Base-by-base conservation (phyloP, 345 rosid species). In the Brassica nigra region DNA sequence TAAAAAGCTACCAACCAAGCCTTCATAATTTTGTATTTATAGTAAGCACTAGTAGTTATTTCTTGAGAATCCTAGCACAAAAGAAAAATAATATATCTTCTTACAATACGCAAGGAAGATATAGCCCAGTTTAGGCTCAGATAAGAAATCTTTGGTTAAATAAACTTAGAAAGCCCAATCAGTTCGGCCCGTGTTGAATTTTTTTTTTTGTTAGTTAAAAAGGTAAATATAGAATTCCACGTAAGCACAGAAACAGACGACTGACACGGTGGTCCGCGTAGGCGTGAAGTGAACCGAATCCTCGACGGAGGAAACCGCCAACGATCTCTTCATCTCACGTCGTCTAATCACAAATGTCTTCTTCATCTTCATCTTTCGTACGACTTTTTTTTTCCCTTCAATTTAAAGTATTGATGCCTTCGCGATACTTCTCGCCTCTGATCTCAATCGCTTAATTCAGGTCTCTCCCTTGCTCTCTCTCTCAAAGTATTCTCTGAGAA, bases 221-320 rank as follows among this genome's bases (percentile, higher is more conserved):
- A 54, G 31, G 31, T 44, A 66, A 16, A 67, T 3, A 34, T 8
- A 62, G 71, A 75, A 69, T 76, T 84, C 87, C 88, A 88, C 83
- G 84, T 79, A 66, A 62, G 49, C 78, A 70, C 75, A 67, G 77
- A 70, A 74, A 76, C 86, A 85, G 76, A 47, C 80, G 63, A 83
- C 80, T 84, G 78, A 75, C 83, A 84, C 80, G 76, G 88, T 79
- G 87, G 84, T 77, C 78, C 74, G 82, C 69, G 81, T 66, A 82
- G 74, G 75, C 81, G 82, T 72, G 62, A 59, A 28, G 64, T 66
- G 78, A 80, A 37, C 72, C 83, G 83, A 70, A 68, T 80, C 76
- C 14, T 55, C 73, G 76, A 71, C 80, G 76, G 80, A 75, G 80
- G 70, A 80, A 80, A 68, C 71, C 71, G 69, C 83, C 75, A 75